These are phyloP conservation scores for Eruca vesicaria DNA, from an alignment of 441 rosid species.

Conservation along the genomic window DNA sequence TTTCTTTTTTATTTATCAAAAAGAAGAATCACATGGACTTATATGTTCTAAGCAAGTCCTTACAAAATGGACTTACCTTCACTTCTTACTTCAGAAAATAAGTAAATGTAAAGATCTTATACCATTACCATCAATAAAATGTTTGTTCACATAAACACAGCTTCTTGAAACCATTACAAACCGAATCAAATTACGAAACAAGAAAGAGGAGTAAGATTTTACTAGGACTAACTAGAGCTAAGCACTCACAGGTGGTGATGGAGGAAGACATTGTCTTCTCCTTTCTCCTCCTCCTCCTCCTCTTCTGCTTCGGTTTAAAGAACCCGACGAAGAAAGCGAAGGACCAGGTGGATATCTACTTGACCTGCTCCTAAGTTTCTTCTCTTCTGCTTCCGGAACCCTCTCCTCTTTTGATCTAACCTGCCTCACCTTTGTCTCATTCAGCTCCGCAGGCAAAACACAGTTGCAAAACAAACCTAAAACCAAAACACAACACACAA, in stretches of 20 bases:
- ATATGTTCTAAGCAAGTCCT: no score
- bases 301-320: constrained; percentile 24
- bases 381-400: constrained; percentile 53
- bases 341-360: constrained; percentile 26
- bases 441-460: constrained; percentile 79
- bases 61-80: no score
- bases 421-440: constrained; percentile 61
- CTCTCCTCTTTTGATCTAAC: constrained; percentile 49
- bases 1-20: no score
- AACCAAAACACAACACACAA: not conserved
- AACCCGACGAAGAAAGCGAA: constrained; percentile 17
- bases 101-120: constrained; percentile 12
- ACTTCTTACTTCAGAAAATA: not conserved
- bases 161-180: constrained; percentile 20
- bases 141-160: constrained; percentile 15
- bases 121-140: constrained; percentile 19
- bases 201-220: not conserved
- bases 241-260: not conserved
- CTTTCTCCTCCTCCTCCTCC: not conserved
- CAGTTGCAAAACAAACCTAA: constrained; percentile 85
- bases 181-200: not conserved
- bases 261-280: not conserved
- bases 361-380: constrained; percentile 47
- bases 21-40: no score
- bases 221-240: not conserved